Base-by-base conservation (phyloP, 73 alveolate species). In the Paramecium tetraurelia region DNA sequence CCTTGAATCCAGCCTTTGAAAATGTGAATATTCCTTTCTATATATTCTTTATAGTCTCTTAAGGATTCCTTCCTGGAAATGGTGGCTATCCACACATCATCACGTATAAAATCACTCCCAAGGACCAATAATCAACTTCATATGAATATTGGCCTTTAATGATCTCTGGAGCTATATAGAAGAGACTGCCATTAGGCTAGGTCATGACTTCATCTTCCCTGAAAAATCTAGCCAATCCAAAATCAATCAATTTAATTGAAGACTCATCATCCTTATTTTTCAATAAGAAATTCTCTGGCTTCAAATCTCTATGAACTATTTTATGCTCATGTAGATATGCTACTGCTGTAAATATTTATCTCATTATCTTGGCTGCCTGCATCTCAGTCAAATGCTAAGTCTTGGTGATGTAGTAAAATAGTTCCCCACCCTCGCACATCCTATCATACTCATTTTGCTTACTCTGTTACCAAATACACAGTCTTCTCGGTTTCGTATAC, bases 351-450 rank as follows among this genome's bases (percentile, higher is more conserved):
- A 94, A 70, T 11, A 92, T 43, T 86, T 94, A 43, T 71, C 92
- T 94, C 96, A 93, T 92, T 31, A 93, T 93, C 43, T 46, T 40
- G 0, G 93, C 96, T n/a, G 98, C 98, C 83, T 95, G 92, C 83
- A 90, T 93, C 85, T 95, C 98, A 4, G 95, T 92, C 85, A 93
- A 94, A 94, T 95, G 98, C 58, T 94, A 46, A 43, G 88, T 85
- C 68, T 94, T 59, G 16, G 89, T 46, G 24, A 94, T 93, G 57
- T 41, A 86, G 72, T 43, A 70, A 92, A 94, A 93, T 9, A 94
- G 86, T 75, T 94, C 97, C 20, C 97, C 97, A 4, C 97, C 97
- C 27, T 94, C 97, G 41, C 97, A 94, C 38, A 50, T 68, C 50
- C 96, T 93, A 41, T 16, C 29, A 20, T 29, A 89, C 16, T 12